Evolutionary conservation across 371 early-diverging fungal species (phyloP), one percentile per base, ranked within the genome.

Genomic region (Mortierella sp.): DNA sequence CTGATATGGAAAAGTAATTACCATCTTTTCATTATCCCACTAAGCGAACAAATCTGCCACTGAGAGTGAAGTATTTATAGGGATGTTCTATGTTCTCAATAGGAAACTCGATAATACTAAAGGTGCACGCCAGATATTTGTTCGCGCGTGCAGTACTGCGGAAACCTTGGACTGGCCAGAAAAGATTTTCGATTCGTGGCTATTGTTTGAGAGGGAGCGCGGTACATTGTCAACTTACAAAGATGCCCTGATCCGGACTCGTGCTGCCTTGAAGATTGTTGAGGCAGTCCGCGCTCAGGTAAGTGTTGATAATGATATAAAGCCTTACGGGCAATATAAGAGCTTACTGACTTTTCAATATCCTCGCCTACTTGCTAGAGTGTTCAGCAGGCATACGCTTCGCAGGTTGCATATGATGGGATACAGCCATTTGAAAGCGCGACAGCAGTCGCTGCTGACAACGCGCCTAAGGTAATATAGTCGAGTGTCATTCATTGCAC

Each of bases 81-180:
- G 14, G 30, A 30, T 30, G 30, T 30, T 30, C 30, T 30, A 30
- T 4, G 30, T 30, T 30, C 2, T 32, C 37, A 37, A 60, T 61
- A 77, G 78, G 66, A 69, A 61, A 14, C 20, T 73, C 37, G 45
- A 65, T 4, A 70, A 70, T 26, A 12, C 4, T 0, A 73, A 70
- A 52, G 74, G 64, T 11, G 79, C 75, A 14, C 70, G 79, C n/a
- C 57, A 60, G 32, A 35, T 74, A 45, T 79, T 62, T 49, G 39
- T 14, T n/a, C 75, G 68, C 9, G 74, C 79, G 28, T 70, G 74
- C 37, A 57, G 51, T 14, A 26, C 37, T 12, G 68, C 76, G 28
- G 68, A 68, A 9, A 57, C 66, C 39, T 30, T 81, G 54, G 81
- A 81, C 32, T 81, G 76, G 75, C 81, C 81, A 18, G 76, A 75